Conservation (phyloP, 257 asterid species). For the Solanum peruvianum region DNA sequence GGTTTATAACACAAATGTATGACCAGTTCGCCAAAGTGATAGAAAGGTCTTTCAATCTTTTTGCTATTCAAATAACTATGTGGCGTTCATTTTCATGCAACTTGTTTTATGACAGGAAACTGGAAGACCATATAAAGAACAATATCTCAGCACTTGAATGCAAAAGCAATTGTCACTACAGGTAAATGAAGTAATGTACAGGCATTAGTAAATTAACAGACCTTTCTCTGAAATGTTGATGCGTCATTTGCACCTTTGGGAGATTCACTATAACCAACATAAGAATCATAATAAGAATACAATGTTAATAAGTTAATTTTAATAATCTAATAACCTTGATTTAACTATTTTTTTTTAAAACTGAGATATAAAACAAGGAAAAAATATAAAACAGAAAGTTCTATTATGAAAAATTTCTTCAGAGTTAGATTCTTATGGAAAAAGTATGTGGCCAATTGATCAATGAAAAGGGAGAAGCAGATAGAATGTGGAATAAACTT, state of each 20-base stretch:
- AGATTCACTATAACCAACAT: conserved; percentile 65
- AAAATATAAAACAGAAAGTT: neutral
- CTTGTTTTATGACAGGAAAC: neutral
- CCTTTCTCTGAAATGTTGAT: conserved; percentile 98
- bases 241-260: conserved; percentile 99
- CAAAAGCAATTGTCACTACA: neutral
- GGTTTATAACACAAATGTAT: neutral
- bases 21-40: neutral
- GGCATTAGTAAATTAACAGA: conserved; percentile 13
- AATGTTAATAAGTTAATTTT: neutral
- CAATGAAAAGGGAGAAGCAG: neutral
- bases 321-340: neutral
- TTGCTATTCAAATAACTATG: neutral
- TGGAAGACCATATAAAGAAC: neutral
- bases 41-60: neutral
- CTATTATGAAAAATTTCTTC: neutral
- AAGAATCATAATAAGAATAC: neutral
- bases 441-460: neutral
- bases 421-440: neutral
- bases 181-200: neutral
- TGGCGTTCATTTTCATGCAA: neutral
- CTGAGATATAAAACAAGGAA: neutral
- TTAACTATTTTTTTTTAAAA: neutral
- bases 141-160: neutral
- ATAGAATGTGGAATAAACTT: neutral